Conservation (phyloP, 176 grass and related monocot genomes). For the Lolium multiflorum region DNA sequence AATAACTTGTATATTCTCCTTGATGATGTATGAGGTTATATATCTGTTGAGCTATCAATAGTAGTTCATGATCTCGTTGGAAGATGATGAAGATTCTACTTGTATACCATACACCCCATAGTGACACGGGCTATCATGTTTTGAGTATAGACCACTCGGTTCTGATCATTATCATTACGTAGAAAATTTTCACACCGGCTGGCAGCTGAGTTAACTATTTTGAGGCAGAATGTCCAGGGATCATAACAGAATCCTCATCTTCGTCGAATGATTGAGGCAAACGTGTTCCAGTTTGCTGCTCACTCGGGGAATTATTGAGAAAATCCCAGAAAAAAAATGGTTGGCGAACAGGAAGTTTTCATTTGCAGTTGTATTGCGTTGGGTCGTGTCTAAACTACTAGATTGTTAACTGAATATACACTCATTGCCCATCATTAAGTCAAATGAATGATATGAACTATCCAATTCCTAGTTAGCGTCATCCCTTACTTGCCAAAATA, state of each 20-base stretch:
- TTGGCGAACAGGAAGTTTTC: neutral
- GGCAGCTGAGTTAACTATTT: neutral
- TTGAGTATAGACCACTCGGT: too few relatives aligned
- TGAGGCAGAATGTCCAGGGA: neutral
- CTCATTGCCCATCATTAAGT: neutral
- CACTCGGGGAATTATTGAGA: neutral
- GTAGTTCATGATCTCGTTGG: constrained; percentile 26
- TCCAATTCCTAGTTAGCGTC: neutral
- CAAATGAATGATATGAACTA: neutral
- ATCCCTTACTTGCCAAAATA: neutral
- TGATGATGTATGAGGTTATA: too few relatives aligned
- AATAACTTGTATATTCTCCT: too few relatives aligned
- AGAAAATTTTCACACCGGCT: neutral
- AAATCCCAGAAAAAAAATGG: neutral
- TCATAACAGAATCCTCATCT: constrained; percentile 28
- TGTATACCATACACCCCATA: neutral
- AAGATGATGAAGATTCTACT: constrained; percentile 21
- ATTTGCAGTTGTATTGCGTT: neutral
- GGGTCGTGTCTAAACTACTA: neutral
- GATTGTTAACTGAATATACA: neutral
- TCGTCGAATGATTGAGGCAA: constrained; percentile 18
- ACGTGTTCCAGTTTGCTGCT: neutral
- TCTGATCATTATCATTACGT: neutral
- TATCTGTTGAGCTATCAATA: too few relatives aligned
- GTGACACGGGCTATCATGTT: neutral